A percentile compares a stretch with the other conserved stretches of the same genome.
phyloP scores from a whole-genome alignment of 805 yeast genomes.

The Kuraishia cidri region DNA sequence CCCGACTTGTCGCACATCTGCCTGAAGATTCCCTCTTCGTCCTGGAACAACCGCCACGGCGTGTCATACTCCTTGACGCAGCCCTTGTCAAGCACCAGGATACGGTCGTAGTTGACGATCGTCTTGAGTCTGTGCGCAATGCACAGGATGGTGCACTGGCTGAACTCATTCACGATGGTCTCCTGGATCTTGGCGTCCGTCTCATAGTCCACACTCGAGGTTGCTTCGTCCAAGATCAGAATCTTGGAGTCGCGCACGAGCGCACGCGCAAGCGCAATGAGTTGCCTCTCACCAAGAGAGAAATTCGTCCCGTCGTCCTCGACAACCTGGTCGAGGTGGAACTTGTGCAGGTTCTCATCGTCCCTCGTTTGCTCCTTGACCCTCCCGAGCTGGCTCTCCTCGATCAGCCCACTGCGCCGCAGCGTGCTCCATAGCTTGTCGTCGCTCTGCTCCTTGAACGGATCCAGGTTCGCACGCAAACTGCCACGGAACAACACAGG shows the following conservation, averaged over 20 bases:
- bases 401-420: slow-evolving; percentile 47
- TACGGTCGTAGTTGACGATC: slow-evolving; percentile 48
- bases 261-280: slow-evolving; percentile 64
- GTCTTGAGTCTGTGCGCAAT: slow-evolving; percentile 68
- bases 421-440: slow-evolving; percentile 50
- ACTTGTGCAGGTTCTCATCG: slow-evolving; percentile 37
- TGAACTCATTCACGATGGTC: slow-evolving; percentile 50
- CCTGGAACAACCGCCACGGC: slow-evolving; percentile 35
- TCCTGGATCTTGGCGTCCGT: slow-evolving; percentile 59
- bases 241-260: slow-evolving; percentile 54
- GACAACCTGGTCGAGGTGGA: slow-evolving; percentile 50
- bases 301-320: slow-evolving; percentile 66
- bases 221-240: slow-evolving; percentile 67
- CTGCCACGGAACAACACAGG: slow-evolving; percentile 85
- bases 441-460: slow-evolving; percentile 43
- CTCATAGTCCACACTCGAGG: slow-evolving; percentile 67
- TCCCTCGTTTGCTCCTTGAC: slow-evolving; percentile 28
- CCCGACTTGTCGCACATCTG: slow-evolving; percentile 43
- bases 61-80: slow-evolving; percentile 42
- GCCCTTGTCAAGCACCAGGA: slow-evolving; percentile 54
- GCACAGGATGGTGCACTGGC: slow-evolving; percentile 56
- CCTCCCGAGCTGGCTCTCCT: slow-evolving; percentile 30
- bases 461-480: slow-evolving; percentile 70
- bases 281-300: slow-evolving; percentile 65
- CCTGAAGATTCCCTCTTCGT: slow-evolving; percentile 33